Percentiles rank a stretch among this genome's conserved stretches.
phyloP scores from a whole-genome alignment of 176 grass and related monocot genomes.

The Areca catechu region DNA sequence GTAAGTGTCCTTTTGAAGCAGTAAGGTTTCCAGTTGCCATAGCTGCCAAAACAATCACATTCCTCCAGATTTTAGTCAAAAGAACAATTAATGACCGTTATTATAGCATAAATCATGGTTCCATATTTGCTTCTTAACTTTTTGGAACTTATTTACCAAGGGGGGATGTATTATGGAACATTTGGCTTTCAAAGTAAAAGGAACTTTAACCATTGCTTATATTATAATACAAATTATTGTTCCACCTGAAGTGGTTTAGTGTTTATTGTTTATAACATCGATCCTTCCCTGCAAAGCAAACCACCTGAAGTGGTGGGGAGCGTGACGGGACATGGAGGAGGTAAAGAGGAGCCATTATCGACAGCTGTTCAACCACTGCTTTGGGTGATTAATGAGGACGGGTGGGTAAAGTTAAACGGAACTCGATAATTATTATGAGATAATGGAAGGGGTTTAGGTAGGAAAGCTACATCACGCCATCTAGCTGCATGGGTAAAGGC shows the following conservation, averaged over 20 bases:
- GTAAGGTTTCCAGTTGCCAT: conserved; percentile 93
- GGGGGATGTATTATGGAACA: too few relatives aligned
- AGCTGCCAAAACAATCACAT: conserved; percentile 38
- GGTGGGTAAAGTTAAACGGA: neutral
- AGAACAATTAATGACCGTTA: neutral
- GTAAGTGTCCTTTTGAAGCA: conserved; percentile 97
- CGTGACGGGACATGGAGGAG: conserved; percentile 1
- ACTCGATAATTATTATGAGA: neutral
- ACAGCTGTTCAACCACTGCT: conserved; percentile 36
- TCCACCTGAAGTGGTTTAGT: too few relatives aligned
- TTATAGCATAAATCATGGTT: too few relatives aligned
- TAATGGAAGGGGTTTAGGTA: neutral
- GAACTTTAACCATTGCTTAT: too few relatives aligned
- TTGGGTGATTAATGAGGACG: neutral
- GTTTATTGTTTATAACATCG: too few relatives aligned
- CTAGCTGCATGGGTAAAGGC: neutral
- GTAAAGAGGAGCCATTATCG: neutral
- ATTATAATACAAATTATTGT: too few relatives aligned
- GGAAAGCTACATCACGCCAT: conserved; percentile 1
- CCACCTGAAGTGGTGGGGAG: neutral
- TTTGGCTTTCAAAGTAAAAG: too few relatives aligned
- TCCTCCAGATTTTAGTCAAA: conserved; percentile 1
- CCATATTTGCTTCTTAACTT: too few relatives aligned
- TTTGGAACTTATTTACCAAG: too few relatives aligned
- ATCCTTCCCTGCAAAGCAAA: too few relatives aligned